Conservation (phyloP, 2,329 filamentous ascomycete genomes). For the Coleophoma eucalyptorum region DNA sequence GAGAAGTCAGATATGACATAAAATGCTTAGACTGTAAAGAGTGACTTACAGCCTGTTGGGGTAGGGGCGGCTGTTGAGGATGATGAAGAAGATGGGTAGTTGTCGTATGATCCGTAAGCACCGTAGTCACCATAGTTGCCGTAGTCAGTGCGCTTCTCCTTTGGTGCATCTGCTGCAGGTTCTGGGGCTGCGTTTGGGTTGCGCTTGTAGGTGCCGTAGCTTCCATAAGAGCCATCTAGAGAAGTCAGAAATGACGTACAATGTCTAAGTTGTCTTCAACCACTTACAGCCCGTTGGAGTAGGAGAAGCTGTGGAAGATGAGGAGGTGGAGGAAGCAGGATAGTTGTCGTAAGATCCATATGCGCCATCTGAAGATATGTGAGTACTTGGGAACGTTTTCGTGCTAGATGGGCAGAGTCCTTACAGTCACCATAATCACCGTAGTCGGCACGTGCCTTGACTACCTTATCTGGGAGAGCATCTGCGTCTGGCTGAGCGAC, state of each 20-base stretch:
- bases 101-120: neutral
- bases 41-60: neutral
- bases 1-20: too few species aligned
- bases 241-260: too few species aligned
- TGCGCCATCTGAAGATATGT: too few species aligned
- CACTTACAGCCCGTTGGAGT: too few species aligned
- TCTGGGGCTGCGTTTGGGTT: neutral
- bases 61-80: neutral
- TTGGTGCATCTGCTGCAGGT: neutral
- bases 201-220: constrained; percentile 7
- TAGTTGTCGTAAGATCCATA: too few species aligned
- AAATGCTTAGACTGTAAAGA: too few species aligned
- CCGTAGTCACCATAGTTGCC: neutral
- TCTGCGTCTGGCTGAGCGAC: constrained; percentile 3
- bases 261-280: too few species aligned
- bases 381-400: too few species aligned
- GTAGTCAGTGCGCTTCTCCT: constrained; percentile 4
- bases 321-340: too few species aligned
- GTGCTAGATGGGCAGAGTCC: too few species aligned
- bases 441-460: constrained; percentile 5
- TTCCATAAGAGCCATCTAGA: neutral
- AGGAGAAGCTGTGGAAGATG: too few species aligned
- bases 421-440: neutral
- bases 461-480: constrained; percentile 1
- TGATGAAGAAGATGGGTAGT: neutral